phyloP scores from a whole-genome alignment of 129 eudicot genomes.

The Arctium minus region DNA sequence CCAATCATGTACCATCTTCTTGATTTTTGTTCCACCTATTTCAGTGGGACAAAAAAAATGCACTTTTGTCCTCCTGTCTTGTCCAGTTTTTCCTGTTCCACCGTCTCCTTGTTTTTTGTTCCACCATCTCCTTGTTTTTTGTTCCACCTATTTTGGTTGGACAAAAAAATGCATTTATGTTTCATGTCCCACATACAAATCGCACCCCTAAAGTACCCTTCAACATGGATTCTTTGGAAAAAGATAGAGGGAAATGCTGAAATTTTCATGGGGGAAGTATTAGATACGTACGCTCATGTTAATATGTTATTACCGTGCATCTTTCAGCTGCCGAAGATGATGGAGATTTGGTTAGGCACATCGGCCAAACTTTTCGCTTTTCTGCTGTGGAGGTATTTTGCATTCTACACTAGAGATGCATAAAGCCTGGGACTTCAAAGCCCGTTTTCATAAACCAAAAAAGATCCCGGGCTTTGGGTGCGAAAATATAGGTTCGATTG shows the following conservation, averaged over 20 bases:
- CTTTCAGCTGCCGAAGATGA: conserved; percentile 77
- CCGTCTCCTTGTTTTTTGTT: too few species aligned
- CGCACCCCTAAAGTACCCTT: not conserved
- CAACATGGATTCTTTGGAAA: not conserved
- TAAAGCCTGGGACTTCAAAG: too few species aligned
- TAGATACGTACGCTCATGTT: not conserved
- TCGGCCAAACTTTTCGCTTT: conserved; percentile 85
- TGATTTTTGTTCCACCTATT: not conserved
- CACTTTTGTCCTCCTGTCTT: too few species aligned
- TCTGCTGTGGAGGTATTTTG: conserved; percentile 70
- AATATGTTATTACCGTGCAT: not conserved
- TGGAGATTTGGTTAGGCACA: conserved; percentile 60
- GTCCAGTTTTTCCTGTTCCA: too few species aligned
- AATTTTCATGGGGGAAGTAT: not conserved
- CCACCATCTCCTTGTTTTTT: not conserved
- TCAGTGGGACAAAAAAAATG: not conserved
- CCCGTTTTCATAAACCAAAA: not conserved
- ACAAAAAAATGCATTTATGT: not conserved
- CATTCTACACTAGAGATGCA: not conserved
- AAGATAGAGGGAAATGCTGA: not conserved
- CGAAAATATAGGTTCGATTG: not conserved
- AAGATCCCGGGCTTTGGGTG: not conserved
- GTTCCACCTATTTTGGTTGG: not conserved
- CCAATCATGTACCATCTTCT: not conserved
- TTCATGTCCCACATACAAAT: not conserved